Evolutionary conservation across 345 rosid species (phyloP), one percentile per base, ranked within the genome.

Genomic region (Eucalyptus guilfoylei): DNA sequence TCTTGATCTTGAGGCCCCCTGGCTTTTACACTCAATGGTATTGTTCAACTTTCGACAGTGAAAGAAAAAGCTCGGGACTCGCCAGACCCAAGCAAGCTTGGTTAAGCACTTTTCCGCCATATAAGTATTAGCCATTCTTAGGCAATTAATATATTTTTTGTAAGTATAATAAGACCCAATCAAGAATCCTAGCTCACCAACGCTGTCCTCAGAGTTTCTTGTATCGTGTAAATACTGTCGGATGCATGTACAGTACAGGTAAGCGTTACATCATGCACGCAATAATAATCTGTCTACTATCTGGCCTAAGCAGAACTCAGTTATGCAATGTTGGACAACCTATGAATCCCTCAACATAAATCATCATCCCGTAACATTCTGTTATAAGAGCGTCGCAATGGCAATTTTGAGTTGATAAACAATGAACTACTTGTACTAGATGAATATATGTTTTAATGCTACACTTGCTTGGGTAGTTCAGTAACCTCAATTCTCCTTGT

Each of bases 171-270:
- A 40, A 76, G 83, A 37, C 28, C 9, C 47, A 1, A 40, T 76
- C 28, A 6, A 76, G 28, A 76, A 76, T 37, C 83, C 47, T 21
- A 76, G 28, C 30, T 76, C 83, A 21, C 30, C 45, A 76, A 11
- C 5, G 9, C 1, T 76, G 47, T 76, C 47, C 47, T 76, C 2
- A 11, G 47, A 76, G 47, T 40, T 76, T 76, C 45, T 26, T 76
- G 47, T 40, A 40, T 1, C 3, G 14, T 21, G 1, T 37, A 2
- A 37, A 1, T 21, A 37, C 47, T 0, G 14, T 10, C 47, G 9
- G 83, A 37, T 37, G 47, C 24, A 19, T 37, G 47, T 6, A 76
- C 26, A 17, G 45, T 54, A 19, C 5, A 23, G 26, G 2, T 19
- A 10, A 37, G 28, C 19, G 81, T 37, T 72, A 6, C 81, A 34